These are phyloP conservation scores for Puccinia triticina DNA, from an alignment of 1,284 basidiomycete species.

Conservation along the genomic window DNA sequence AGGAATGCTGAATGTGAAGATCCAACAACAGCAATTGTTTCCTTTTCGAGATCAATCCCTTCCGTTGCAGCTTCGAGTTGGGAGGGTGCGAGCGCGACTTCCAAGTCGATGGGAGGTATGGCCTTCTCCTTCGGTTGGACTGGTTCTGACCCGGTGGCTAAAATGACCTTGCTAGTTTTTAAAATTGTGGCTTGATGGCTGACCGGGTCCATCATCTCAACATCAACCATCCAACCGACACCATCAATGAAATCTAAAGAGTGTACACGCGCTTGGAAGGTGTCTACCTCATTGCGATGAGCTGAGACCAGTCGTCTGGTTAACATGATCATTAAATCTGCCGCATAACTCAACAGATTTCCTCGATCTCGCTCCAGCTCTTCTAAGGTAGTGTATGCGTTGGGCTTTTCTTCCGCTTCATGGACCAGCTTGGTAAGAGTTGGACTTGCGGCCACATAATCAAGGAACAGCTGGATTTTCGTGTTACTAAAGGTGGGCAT, in stretches of 20 bases:
- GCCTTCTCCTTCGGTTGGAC: neutral
- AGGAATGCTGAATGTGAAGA: conserved; percentile 50
- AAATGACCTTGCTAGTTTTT: neutral
- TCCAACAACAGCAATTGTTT: conserved; percentile 43
- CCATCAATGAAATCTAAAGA: neutral
- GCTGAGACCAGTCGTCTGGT: neutral
- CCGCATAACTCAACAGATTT: conserved; percentile 17
- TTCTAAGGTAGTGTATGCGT: conserved; percentile 10
- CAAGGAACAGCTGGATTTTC: conserved; percentile 20
- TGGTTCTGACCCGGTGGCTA: conserved; percentile 26
- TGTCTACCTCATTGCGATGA: neutral
- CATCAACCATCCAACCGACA: neutral
- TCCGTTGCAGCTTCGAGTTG: neutral
- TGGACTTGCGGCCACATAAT: conserved; percentile 28
- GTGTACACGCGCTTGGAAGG: neutral
- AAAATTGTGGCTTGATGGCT: neutral
- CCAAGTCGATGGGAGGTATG: conserved; percentile 6
- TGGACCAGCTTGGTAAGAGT: conserved; percentile 16
- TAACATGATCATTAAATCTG: conserved; percentile 35
- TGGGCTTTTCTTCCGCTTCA: neutral
- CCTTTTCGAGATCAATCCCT: conserved; percentile 14
- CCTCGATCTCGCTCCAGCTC: neutral
- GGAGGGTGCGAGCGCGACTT: conserved; percentile 10
- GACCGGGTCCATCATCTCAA: neutral
- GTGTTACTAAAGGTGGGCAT: conserved; percentile 25